Evolutionary conservation across 2,329 filamentous ascomycete species (phyloP).

Genomic region (Hymenoscyphus albidus): DNA sequence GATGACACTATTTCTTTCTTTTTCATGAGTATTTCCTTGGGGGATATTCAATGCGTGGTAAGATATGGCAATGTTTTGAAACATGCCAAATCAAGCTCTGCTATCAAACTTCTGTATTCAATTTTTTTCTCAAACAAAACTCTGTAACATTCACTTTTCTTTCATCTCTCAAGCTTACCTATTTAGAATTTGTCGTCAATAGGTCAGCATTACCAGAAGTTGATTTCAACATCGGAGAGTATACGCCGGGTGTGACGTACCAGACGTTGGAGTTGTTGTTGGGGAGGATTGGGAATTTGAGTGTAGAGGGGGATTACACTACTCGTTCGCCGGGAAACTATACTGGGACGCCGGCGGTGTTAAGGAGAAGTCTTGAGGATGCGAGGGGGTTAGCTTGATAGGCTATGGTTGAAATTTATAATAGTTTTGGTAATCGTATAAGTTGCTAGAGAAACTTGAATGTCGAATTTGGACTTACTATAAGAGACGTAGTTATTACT

Average conservation of each 20-base stretch:
- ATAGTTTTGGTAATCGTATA: too few relatives aligned
- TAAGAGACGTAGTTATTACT: too few relatives aligned
- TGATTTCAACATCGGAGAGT: constrained; percentile 37
- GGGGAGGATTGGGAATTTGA: constrained; percentile 51
- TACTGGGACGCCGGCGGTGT: constrained; percentile 20
- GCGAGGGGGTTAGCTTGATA: not conserved
- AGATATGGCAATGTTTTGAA: too few relatives aligned
- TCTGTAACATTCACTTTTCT: not conserved
- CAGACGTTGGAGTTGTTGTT: constrained; percentile 59
- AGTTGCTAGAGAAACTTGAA: too few relatives aligned
- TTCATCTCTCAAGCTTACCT: not conserved
- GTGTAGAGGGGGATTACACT: constrained; percentile 28
- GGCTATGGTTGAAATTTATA: not conserved
- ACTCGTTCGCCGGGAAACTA: constrained; percentile 28
- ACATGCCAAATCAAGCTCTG: not conserved
- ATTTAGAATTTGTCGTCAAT: constrained; percentile 30
- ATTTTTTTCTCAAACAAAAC: not conserved
- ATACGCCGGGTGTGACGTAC: constrained; percentile 54
- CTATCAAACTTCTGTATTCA: not conserved
- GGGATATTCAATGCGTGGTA: too few relatives aligned
- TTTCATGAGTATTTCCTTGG: too few relatives aligned
- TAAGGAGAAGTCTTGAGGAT: constrained; percentile 9
- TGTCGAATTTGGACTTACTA: too few relatives aligned
- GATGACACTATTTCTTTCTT: not conserved
- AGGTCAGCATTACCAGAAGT: constrained; percentile 30